These are phyloP conservation scores for Arabis alpina DNA, from an alignment of 345 rosid genomes.

Conservation along the genomic window DNA sequence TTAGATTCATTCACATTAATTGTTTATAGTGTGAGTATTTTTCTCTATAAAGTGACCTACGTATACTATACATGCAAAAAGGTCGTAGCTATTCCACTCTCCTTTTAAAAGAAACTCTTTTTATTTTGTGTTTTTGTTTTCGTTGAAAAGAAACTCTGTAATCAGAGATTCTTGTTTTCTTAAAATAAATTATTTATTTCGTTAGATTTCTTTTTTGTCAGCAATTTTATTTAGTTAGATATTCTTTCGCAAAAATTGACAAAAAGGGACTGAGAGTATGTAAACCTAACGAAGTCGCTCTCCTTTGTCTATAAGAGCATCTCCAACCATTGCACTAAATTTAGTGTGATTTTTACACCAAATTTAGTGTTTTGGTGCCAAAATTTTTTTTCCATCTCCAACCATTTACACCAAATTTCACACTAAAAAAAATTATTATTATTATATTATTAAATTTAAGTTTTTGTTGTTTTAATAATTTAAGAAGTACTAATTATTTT, in stretches of 20 bases:
- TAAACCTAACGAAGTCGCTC: slow-evolving; percentile 37
- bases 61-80: slow-evolving; percentile 41
- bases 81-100: slow-evolving; percentile 34
- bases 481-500: too few species aligned
- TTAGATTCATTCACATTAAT: slow-evolving; percentile 32
- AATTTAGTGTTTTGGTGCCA: too few species aligned
- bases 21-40: slow-evolving; percentile 12
- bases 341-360: too few species aligned
- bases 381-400: too few species aligned
- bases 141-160: slow-evolving; percentile 28
- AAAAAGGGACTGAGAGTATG: slow-evolving; percentile 34
- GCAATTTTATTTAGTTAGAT: slow-evolving; percentile 20
- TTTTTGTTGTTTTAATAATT: too few species aligned
- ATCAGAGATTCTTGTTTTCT: slow-evolving; percentile 36
- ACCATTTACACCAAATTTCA: too few species aligned
- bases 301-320: slow-evolving; percentile 28
- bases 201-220: slow-evolving; percentile 32
- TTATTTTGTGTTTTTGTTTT: background rate
- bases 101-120: slow-evolving; percentile 21
- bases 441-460: too few species aligned
- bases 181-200: background rate
- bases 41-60: slow-evolving; percentile 35
- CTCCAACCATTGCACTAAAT: too few species aligned
- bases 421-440: too few species aligned
- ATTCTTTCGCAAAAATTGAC: slow-evolving; percentile 41